A percentile compares a stretch with the other conserved stretches of the same genome.
phyloP scores from a whole-genome alignment of 2,329 filamentous ascomycete species.

The Xylariaceae sp. region DNA sequence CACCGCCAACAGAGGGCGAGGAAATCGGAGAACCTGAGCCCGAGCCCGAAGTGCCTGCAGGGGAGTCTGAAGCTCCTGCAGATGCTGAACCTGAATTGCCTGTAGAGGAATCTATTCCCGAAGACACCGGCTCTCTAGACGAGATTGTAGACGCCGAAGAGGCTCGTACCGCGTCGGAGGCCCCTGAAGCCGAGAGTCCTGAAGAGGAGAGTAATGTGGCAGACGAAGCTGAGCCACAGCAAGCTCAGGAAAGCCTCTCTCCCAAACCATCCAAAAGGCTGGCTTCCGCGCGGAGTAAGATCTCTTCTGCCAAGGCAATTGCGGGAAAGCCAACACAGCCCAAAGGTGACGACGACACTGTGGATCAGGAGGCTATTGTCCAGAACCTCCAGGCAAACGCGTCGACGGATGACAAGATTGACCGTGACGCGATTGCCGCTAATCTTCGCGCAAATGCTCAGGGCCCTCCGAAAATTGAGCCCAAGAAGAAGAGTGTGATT shows the following conservation, averaged over 20 bases:
- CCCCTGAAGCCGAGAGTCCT: neutral
- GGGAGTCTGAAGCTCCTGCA: neutral
- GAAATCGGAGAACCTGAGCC: neutral
- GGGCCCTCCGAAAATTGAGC: neutral
- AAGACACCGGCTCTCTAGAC: neutral
- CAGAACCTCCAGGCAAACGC: neutral
- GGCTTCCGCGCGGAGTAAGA: neutral
- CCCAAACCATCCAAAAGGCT: neutral
- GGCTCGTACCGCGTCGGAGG: neutral
- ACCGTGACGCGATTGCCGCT: neutral
- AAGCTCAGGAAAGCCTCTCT: neutral
- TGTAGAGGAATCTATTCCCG: neutral
- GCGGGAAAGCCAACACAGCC: neutral
- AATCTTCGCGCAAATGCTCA: constrained; percentile 1
- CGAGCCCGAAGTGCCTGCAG: neutral
- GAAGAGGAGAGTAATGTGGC: neutral
- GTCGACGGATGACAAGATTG: neutral
- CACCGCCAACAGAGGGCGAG: neutral
- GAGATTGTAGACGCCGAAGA: neutral
- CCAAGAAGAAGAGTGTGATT: neutral
- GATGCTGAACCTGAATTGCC: neutral
- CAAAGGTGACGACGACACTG: neutral
- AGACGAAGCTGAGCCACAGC: neutral
- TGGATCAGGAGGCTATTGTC: neutral
- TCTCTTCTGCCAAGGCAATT: neutral